Evolutionary conservation across 192 early-diverging fungal species (phyloP).

Genomic region (Backusella australiensis): DNA sequence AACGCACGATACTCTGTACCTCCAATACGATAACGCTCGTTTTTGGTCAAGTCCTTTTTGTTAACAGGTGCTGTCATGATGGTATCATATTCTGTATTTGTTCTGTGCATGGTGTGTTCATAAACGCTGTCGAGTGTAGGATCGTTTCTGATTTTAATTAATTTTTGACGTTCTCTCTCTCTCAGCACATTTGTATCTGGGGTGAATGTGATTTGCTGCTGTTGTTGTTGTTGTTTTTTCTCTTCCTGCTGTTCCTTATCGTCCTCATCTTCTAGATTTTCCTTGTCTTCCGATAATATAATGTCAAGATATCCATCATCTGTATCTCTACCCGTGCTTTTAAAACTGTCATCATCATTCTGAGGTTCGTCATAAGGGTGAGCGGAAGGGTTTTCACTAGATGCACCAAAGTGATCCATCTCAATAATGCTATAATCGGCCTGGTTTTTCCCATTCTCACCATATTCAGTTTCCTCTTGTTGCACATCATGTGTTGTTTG

Average conservation of each 20-base stretch:
- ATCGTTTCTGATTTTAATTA: slow-evolving; percentile 2
- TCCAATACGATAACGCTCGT: slow-evolving; percentile 31
- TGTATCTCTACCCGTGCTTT: background rate
- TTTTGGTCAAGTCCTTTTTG: slow-evolving; percentile 21
- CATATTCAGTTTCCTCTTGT: background rate
- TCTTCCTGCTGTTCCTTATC: background rate
- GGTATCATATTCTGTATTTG: background rate
- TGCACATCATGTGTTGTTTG: slow-evolving; percentile 5
- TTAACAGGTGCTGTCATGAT: slow-evolving; percentile 14
- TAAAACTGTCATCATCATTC: background rate
- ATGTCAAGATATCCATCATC: background rate
- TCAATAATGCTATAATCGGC: background rate
- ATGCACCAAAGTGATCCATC: background rate
- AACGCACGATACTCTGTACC: slow-evolving; percentile 35
- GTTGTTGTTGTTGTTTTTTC: background rate
- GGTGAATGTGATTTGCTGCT: slow-evolving; percentile 5
- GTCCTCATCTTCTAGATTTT: background rate
- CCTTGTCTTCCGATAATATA: background rate
- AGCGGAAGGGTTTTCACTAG: background rate
- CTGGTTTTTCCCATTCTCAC: background rate
- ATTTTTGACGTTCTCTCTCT: slow-evolving; percentile 4
- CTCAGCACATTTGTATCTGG: slow-evolving; percentile 4
- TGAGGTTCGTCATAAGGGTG: background rate
- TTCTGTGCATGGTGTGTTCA: background rate
- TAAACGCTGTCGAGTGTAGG: background rate